These are phyloP conservation scores for Codiaeum variegatum DNA, from an alignment of 441 rosid species.

Conservation along the genomic window DNA sequence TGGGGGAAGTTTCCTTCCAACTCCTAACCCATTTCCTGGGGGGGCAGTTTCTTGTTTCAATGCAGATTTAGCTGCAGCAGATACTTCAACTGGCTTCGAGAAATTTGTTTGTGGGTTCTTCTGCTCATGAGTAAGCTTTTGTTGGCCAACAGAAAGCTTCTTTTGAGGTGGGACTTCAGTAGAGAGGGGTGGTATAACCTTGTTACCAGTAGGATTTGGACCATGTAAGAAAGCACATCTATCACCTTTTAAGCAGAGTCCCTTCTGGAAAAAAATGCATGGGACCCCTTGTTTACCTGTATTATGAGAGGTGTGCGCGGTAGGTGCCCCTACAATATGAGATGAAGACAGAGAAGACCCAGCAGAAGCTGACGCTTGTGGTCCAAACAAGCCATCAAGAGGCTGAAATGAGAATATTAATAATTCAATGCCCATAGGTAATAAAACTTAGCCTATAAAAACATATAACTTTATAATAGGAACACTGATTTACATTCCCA, in stretches of 20 bases:
- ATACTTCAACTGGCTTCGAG: slow-evolving; percentile 30
- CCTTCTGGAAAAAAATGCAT: slow-evolving; percentile 80
- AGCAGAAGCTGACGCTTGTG: slow-evolving; percentile 41
- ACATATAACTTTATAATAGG: neutral
- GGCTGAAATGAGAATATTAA: slow-evolving; percentile 50
- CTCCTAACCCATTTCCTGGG: slow-evolving; percentile 30
- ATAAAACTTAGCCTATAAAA: neutral
- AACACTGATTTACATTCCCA: neutral
- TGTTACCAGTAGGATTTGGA: slow-evolving; percentile 39
- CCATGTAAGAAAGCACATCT: slow-evolving; percentile 77
- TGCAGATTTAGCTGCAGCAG: slow-evolving; percentile 33
- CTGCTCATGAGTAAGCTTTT: slow-evolving; percentile 38
- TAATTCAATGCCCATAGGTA: slow-evolving; percentile 3
- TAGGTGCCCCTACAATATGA: slow-evolving; percentile 24
- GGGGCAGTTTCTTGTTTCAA: slow-evolving; percentile 32
- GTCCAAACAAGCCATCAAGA: slow-evolving; percentile 77
- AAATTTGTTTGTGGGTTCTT: slow-evolving; percentile 29
- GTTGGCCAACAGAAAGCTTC: slow-evolving; percentile 36
- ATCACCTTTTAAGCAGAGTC: slow-evolving; percentile 79
- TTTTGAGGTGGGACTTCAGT: slow-evolving; percentile 35
- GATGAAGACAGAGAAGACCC: slow-evolving; percentile 42
- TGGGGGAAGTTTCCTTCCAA: slow-evolving; percentile 34
- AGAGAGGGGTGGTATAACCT: slow-evolving; percentile 28
- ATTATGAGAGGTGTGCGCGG: slow-evolving; percentile 25
- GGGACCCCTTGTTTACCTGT: slow-evolving; percentile 61